Evolutionary conservation across 352 stramenopile species (phyloP).

Genomic region (Phytopythium montanum): DNA sequence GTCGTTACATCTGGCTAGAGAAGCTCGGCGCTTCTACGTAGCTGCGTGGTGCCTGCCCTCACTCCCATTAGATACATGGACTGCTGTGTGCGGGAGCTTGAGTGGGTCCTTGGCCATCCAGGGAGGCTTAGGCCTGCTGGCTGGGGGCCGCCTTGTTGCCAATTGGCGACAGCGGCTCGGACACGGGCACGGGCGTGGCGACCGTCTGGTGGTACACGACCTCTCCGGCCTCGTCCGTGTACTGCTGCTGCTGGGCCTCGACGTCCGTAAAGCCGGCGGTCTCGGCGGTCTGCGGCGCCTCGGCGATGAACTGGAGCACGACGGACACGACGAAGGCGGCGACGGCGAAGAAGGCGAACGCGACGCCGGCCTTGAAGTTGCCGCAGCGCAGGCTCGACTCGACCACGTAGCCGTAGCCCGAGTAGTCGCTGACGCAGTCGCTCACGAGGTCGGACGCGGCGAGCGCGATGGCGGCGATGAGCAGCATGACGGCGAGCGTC

Average conservation of each 20-base stretch:
- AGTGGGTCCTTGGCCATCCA: not conserved
- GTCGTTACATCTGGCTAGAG: not conserved
- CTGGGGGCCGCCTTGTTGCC: not conserved
- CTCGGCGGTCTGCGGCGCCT: not conserved
- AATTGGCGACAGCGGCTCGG: constrained; percentile 14
- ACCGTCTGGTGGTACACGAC: constrained; percentile 25
- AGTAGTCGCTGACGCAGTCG: constrained; percentile 26
- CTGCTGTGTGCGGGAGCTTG: not conserved
- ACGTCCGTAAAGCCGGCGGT: not conserved
- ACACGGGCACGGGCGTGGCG: constrained; percentile 14
- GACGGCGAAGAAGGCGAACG: constrained; percentile 40
- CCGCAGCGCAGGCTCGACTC: constrained; percentile 22
- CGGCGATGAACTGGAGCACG: constrained; percentile 32
- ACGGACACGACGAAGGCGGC: constrained; percentile 27
- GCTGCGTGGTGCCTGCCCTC: not conserved
- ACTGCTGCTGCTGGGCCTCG: constrained; percentile 8
- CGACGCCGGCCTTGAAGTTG: constrained; percentile 30
- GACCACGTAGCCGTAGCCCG: not conserved
- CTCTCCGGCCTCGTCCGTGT: constrained; percentile 11
- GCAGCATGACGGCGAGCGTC: constrained; percentile 24
- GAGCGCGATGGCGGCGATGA: constrained; percentile 35
- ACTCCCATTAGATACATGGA: constrained; percentile 1
- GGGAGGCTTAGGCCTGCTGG: not conserved
- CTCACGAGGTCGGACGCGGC: constrained; percentile 29
- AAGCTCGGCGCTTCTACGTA: not conserved